A percentile compares a stretch with the other conserved stretches of the same genome.
phyloP scores from a whole-genome alignment of 768 basidiomycete species.

The Floccularia luteovirens region DNA sequence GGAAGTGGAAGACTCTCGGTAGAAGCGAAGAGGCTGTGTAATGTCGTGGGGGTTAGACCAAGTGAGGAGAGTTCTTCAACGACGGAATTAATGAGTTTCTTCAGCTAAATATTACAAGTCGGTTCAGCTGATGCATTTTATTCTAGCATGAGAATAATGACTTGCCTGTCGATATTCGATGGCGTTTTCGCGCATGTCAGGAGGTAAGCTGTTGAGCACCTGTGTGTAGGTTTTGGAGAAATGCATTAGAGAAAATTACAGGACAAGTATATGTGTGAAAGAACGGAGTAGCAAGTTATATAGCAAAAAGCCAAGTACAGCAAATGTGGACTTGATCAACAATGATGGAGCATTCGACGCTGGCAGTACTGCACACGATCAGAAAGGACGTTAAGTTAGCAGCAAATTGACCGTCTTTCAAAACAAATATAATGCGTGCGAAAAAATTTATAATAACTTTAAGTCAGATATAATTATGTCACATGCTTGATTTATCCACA shows the following conservation, averaged over 20 bases:
- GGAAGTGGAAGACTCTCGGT: background rate
- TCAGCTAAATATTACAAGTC: slow-evolving; percentile 47
- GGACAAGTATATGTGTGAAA: too few species aligned
- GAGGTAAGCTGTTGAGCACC: slow-evolving; percentile 59
- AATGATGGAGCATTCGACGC: too few species aligned
- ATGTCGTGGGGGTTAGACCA: slow-evolving; percentile 46
- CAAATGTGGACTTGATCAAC: too few species aligned
- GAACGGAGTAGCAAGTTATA: too few species aligned
- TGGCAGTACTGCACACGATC: too few species aligned
- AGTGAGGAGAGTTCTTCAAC: slow-evolving; percentile 70
- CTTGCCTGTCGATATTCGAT: slow-evolving; percentile 79
- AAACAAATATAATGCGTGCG: too few species aligned
- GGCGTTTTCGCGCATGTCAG: slow-evolving; percentile 68
- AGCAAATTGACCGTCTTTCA: too few species aligned
- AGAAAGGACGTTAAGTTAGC: too few species aligned
- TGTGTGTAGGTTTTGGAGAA: slow-evolving; percentile 66
- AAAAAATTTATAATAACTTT: too few species aligned
- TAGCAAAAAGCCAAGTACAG: too few species aligned
- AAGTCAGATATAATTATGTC: too few species aligned
- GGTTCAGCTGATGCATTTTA: background rate
- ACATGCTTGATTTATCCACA: too few species aligned
- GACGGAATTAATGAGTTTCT: slow-evolving; percentile 82
- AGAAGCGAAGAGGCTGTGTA: slow-evolving; percentile 32
- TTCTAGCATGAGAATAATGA: background rate
- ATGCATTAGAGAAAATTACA: slow-evolving; percentile 41